Evolutionary conservation across 2,329 filamentous ascomycete genomes (phyloP), one percentile per base, ranked within the genome.

Genomic region (Colletotrichum tabaci): DNA sequence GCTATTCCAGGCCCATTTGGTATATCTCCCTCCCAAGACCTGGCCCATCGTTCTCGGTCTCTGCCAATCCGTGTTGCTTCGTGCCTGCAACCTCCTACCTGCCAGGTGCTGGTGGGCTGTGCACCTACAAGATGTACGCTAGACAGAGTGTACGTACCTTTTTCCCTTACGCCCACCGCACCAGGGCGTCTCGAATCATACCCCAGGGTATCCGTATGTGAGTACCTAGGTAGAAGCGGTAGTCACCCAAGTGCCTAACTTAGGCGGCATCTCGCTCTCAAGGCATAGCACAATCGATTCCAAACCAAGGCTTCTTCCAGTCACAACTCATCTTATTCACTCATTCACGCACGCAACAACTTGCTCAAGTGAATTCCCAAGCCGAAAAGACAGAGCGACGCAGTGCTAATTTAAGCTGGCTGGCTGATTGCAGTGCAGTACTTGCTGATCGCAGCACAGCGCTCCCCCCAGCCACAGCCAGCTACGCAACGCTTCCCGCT

Each of bases 51-150:
- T 6, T 58, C 55, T 23, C 8, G 23, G 35, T 55, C 56, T 60
- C 40, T 65, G 23, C 26, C 52, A 58, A 42, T 58, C 50, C 57
- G 62, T 42, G 18, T n/a, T 63, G 49, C 47, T 42, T 47, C n/a
- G 12, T 61, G 53, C 42, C 63, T 66, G 62, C 53, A 50, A 18
- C 50, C n/a, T 57, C 50, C 15, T 42, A 35, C 35, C 44, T 38
- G 57, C 58, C 38, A 46, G 30, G 61, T 26, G 47, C 46, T 46
- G 53, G 40, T 60, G 61, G 67, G 67, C 61, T 60, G 62, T 66
- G 67, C 26, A 70, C 67, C 53, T 50, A 23, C 21, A 23, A 23
- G 13, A 50, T 21, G 13, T 35, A 30, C 16, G 12, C 53, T 10
- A 26, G 2, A 38, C 9, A 38, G 9, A 38, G 4, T 10, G 46